phyloP scores from a whole-genome alignment of 2,329 filamentous ascomycete genomes.

The Sarocladium kiliense region DNA sequence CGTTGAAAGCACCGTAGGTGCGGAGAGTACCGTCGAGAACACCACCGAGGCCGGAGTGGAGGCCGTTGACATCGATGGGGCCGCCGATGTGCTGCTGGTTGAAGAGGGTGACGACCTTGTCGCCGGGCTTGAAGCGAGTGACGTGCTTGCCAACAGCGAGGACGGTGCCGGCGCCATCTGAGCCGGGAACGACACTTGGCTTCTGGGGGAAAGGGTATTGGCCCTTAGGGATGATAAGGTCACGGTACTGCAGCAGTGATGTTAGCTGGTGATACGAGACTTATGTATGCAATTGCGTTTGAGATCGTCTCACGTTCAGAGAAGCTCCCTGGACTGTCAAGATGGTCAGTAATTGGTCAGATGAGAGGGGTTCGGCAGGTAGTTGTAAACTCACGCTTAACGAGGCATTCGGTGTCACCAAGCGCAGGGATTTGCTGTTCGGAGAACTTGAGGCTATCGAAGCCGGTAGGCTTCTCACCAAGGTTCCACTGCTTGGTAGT shows the following conservation, averaged over 20 bases:
- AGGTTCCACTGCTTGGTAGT: slow-evolving; percentile 56
- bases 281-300: neutral
- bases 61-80: slow-evolving; percentile 25
- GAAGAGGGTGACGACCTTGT: slow-evolving; percentile 57
- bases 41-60: slow-evolving; percentile 60
- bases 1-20: slow-evolving; percentile 61
- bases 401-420: slow-evolving; percentile 67
- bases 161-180: slow-evolving; percentile 50
- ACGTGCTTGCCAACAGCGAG: slow-evolving; percentile 45
- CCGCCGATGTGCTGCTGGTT: slow-evolving; percentile 48
- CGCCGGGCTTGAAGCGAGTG: slow-evolving; percentile 43
- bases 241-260: slow-evolving; percentile 35
- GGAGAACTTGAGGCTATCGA: slow-evolving; percentile 54
- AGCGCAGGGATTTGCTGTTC: slow-evolving; percentile 53
- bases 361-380: no score
- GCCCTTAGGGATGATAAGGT: slow-evolving; percentile 45
- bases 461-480: slow-evolving; percentile 39
- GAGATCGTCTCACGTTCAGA: slow-evolving; percentile 34
- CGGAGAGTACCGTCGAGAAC: slow-evolving; percentile 63
- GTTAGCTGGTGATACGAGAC: neutral
- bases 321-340: slow-evolving; percentile 40
- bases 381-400: slow-evolving; percentile 50
- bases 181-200: slow-evolving; percentile 42
- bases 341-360: slow-evolving; percentile 5
- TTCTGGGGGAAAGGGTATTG: slow-evolving; percentile 38